Conservation (phyloP, 2,329 filamentous ascomycete genomes). For the Dendrostoma leiphaemia region DNA sequence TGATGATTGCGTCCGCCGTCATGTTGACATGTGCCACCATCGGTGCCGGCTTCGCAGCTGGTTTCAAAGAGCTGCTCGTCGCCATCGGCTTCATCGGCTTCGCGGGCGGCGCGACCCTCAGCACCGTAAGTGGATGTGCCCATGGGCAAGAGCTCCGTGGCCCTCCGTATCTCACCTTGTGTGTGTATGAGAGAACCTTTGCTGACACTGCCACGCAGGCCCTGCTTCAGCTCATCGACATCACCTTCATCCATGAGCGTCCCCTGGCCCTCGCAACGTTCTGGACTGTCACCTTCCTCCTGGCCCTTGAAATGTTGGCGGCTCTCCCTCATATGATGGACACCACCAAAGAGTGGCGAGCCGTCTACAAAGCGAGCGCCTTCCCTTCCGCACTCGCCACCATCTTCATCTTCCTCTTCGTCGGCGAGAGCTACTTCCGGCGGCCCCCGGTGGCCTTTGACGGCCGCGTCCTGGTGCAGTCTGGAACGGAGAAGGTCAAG, state of each 20-base stretch:
- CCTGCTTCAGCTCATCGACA: slow-evolving; percentile 34
- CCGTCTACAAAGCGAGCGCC: slow-evolving; percentile 31
- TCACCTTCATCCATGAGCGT: slow-evolving; percentile 37
- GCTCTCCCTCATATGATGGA: slow-evolving; percentile 28
- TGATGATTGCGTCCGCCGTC: slow-evolving; percentile 29
- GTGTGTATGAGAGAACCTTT: neutral
- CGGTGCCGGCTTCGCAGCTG: slow-evolving; percentile 25
- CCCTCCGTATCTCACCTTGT: too few species aligned
- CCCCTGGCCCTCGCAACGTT: slow-evolving; percentile 31
- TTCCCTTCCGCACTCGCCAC: slow-evolving; percentile 25
- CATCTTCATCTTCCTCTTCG: slow-evolving; percentile 29
- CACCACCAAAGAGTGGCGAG: slow-evolving; percentile 29
- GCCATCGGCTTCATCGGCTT: slow-evolving; percentile 33
- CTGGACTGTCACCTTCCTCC: slow-evolving; percentile 29
- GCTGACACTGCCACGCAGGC: slow-evolving; percentile 21
- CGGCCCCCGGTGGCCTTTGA: slow-evolving; percentile 39
- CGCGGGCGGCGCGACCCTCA: slow-evolving; percentile 29
- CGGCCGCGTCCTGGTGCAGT: slow-evolving; percentile 36
- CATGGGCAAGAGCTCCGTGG: too few species aligned
- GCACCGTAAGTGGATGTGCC: slow-evolving; percentile 24
- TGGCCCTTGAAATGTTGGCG: slow-evolving; percentile 26
- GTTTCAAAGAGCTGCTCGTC: slow-evolving; percentile 27
- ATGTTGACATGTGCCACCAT: slow-evolving; percentile 28
- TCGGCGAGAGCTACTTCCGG: slow-evolving; percentile 39
- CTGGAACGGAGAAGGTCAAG: slow-evolving; percentile 34